These are phyloP conservation scores for Phytophthora kernoviae DNA, from an alignment of 352 stramenopile genomes.

Conservation along the genomic window DNA sequence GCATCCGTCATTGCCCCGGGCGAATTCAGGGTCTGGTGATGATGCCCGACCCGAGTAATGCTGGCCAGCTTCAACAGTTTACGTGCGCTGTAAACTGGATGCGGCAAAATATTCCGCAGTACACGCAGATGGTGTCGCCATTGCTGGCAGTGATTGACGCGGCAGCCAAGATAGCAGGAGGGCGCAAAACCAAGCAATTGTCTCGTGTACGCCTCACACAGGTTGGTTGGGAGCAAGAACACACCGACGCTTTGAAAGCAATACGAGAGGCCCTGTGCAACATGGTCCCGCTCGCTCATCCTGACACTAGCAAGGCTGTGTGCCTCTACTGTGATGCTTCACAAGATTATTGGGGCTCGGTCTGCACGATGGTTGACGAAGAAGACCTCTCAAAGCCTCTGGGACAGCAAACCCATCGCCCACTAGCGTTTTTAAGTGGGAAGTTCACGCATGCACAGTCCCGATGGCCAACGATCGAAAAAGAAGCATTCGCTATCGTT, in stretches of 20 bases:
- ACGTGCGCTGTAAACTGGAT: constrained; percentile 19
- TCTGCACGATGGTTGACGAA: background rate
- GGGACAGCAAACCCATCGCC: background rate
- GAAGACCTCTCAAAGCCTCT: background rate
- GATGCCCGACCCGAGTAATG: constrained; percentile 6
- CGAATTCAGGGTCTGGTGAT: constrained; percentile 5
- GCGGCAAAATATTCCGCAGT: constrained; percentile 5
- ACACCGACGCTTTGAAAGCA: background rate
- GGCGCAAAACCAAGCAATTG: constrained; percentile 9
- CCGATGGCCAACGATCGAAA: constrained; percentile 24
- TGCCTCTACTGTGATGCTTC: constrained; percentile 12
- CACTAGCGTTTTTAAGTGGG: constrained; percentile 9
- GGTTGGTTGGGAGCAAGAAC: constrained; percentile 1
- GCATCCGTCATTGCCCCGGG: constrained; percentile 2
- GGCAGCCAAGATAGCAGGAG: background rate
- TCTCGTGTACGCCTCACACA: background rate
- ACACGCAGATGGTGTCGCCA: background rate
- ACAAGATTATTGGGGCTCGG: background rate
- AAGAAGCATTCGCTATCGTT: constrained; percentile 23
- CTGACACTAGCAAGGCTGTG: background rate
- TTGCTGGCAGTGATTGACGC: background rate
- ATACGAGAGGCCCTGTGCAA: constrained; percentile 1
- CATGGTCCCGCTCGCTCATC: constrained; percentile 3
- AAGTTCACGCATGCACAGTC: background rate
- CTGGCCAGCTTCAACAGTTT: constrained; percentile 8